Percentiles rank a stretch among this genome's conserved stretches.
phyloP scores from a whole-genome alignment of 2,329 filamentous ascomycete genomes.

The Leptosphaerulina australis region DNA sequence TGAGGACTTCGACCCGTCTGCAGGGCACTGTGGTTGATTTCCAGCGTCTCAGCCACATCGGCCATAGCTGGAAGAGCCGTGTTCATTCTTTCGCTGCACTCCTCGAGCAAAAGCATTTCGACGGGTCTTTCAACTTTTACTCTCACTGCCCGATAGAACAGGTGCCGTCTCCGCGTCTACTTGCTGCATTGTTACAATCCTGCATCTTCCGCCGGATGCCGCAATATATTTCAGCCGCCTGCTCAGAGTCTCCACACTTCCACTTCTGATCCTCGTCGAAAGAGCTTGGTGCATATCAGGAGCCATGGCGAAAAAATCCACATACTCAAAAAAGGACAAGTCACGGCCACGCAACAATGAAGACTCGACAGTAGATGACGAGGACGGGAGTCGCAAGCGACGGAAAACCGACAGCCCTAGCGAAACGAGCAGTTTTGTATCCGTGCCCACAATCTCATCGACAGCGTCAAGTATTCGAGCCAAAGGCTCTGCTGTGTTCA shows the following conservation, averaged over 20 bases:
- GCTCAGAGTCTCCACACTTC: conserved; percentile 4
- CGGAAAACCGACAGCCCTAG: conserved; percentile 19
- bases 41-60: conserved; percentile 1
- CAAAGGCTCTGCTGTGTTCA: conserved; percentile 12
- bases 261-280: conserved; percentile 16
- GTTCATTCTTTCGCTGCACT: not conserved
- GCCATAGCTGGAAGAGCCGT: conserved; percentile 1
- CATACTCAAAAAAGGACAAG: conserved; percentile 30
- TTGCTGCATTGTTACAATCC: conserved; percentile 14
- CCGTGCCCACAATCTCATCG: conserved; percentile 14
- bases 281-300: conserved; percentile 12
- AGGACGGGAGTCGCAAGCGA: conserved; percentile 24
- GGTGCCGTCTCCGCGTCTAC: conserved; percentile 7
- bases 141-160: conserved; percentile 3
- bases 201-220: conserved; percentile 20
- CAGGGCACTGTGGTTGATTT: not conserved
- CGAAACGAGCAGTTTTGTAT: conserved; percentile 11
- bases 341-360: conserved; percentile 11
- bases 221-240: conserved; percentile 2
- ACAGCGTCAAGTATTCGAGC: conserved; percentile 11
- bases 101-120: not conserved
- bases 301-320: conserved; percentile 24
- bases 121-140: not conserved
- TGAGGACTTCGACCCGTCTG: not conserved
- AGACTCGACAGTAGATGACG: conserved; percentile 14